Conservation (phyloP, 1,284 basidiomycete genomes). For the Schizophyllum amplum region DNA sequence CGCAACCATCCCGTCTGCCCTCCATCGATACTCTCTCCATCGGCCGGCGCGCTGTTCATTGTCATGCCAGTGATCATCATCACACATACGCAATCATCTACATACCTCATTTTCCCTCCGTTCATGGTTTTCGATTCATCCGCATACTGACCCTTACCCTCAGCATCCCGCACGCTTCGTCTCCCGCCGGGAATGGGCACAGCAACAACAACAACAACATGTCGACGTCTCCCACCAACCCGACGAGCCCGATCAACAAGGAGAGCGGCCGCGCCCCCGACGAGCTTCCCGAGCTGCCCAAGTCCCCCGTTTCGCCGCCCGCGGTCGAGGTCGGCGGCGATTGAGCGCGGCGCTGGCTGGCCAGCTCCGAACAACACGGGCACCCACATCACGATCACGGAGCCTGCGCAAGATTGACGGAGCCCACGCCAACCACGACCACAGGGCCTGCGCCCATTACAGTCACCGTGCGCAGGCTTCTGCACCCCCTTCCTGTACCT, state of each 20-base stretch:
- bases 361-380: background rate
- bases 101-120: too few relatives aligned
- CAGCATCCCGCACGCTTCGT: slow-evolving; percentile 55
- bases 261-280: slow-evolving; percentile 52
- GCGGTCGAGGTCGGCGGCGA: background rate
- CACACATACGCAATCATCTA: too few relatives aligned
- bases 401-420: background rate
- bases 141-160: slow-evolving; percentile 1
- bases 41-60: slow-evolving; percentile 4
- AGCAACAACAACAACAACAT: slow-evolving; percentile 39
- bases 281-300: slow-evolving; percentile 7
- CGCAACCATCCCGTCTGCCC: slow-evolving; percentile 2
- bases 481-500: background rate
- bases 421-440: too few relatives aligned
- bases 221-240: slow-evolving; percentile 65
- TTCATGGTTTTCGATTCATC: too few relatives aligned
- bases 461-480: too few relatives aligned
- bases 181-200: slow-evolving; percentile 46
- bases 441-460: too few relatives aligned
- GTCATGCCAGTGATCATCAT: slow-evolving; percentile 7
- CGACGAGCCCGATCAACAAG: slow-evolving; percentile 50
- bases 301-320: background rate
- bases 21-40: slow-evolving; percentile 9
- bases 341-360: background rate
- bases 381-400: background rate